Conservation (phyloP, 805 yeast genomes). For the Henningerozyma blattae region DNA sequence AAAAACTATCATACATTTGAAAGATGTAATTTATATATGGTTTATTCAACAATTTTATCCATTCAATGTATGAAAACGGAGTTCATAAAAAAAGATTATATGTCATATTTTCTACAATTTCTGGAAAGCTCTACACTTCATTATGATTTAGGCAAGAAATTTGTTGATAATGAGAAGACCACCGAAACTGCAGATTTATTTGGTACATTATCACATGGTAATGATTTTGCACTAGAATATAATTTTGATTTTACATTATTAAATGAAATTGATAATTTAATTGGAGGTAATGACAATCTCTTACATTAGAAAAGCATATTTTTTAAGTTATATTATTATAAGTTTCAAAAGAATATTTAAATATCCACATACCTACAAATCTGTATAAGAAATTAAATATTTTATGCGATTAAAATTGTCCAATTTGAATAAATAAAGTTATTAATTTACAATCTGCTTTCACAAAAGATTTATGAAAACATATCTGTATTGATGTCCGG, state of each 20-base stretch:
- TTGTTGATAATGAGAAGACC: slow-evolving; percentile 13
- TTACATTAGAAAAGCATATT: no score
- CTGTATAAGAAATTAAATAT: no score
- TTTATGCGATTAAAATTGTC: no score
- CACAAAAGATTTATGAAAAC: neutral
- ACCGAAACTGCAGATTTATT: slow-evolving; percentile 14
- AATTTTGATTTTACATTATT: slow-evolving; percentile 21
- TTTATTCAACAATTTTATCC: slow-evolving; percentile 17
- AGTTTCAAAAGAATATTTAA: no score
- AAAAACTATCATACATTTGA: slow-evolving; percentile 11
- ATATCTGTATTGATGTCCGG: neutral
- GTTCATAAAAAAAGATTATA: slow-evolving; percentile 7
- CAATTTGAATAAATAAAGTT: no score
- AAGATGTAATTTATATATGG: slow-evolving; percentile 18
- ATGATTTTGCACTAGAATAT: slow-evolving; percentile 20
- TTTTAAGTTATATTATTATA: no score
- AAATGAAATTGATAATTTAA: slow-evolving; percentile 20
- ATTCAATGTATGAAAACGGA: slow-evolving; percentile 20
- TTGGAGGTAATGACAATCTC: slow-evolving; percentile 9
- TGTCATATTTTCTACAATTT: slow-evolving; percentile 10
- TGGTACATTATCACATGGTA: slow-evolving; percentile 19
- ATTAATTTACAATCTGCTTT: no score
- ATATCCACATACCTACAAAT: no score
- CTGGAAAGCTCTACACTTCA: slow-evolving; percentile 13
- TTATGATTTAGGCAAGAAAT: slow-evolving; percentile 18